These are phyloP conservation scores for Metschnikowia kunwiensis DNA, from an alignment of 805 yeast genomes.

Conservation along the genomic window DNA sequence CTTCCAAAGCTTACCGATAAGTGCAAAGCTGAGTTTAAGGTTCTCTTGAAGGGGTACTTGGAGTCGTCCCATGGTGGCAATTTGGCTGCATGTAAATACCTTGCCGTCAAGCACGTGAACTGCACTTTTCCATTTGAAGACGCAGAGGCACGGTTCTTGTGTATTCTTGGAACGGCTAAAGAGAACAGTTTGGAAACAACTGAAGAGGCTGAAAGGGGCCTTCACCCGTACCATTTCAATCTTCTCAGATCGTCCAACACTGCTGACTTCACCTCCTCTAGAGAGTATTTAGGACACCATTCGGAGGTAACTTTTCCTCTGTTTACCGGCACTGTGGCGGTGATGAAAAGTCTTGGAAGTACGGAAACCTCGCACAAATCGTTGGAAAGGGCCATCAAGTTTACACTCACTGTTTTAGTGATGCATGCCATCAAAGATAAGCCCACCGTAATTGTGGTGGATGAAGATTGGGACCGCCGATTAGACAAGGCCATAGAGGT, in stretches of 20 bases:
- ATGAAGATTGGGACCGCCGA: slow-evolving; percentile 71
- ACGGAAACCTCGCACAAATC: slow-evolving; percentile 23
- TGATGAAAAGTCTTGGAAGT: slow-evolving; percentile 23
- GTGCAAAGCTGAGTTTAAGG: slow-evolving; percentile 43
- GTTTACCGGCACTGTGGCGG: slow-evolving; percentile 40
- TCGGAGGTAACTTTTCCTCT: slow-evolving; percentile 51
- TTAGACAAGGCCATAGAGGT: slow-evolving; percentile 64
- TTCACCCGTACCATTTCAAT: slow-evolving; percentile 80
- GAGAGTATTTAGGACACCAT: slow-evolving; percentile 42
- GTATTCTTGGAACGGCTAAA: slow-evolving; percentile 59
- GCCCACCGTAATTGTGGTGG: slow-evolving; percentile 56
- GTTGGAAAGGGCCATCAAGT: slow-evolving; percentile 45
- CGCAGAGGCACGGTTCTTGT: slow-evolving; percentile 61
- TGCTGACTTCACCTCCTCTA: slow-evolving; percentile 38
- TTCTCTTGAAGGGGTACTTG: slow-evolving; percentile 34
- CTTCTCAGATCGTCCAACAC: slow-evolving; percentile 46
- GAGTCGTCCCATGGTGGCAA: slow-evolving; percentile 3
- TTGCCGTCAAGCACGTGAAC: slow-evolving; percentile 63
- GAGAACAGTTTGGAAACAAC: slow-evolving; percentile 65
- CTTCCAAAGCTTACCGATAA: slow-evolving; percentile 38
- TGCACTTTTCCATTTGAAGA: slow-evolving; percentile 65
- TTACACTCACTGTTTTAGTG: slow-evolving; percentile 56
- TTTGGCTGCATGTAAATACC: slow-evolving; percentile 48
- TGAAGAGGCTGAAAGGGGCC: slow-evolving; percentile 76
- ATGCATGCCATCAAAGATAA: slow-evolving; percentile 59